phyloP scores from a whole-genome alignment of 345 rosid species.

The Acer saccharum region DNA sequence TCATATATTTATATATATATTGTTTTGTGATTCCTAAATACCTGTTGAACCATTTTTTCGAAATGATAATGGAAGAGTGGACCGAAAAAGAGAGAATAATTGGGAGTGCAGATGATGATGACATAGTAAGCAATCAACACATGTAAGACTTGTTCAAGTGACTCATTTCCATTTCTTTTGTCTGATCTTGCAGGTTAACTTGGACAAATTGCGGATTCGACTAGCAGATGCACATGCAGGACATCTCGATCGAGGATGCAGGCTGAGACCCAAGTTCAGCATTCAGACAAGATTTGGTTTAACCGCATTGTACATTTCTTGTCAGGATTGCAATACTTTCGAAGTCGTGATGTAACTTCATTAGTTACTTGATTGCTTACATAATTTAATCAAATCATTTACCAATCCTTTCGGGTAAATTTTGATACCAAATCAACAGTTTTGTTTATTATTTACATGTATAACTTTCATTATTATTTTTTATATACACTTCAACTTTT shows the following conservation, averaged over 20 bases:
- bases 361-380: not conserved
- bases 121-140: too few relatives aligned
- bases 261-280: slow-evolving; percentile 63
- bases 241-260: slow-evolving; percentile 78
- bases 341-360: slow-evolving; percentile 59
- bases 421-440: not conserved
- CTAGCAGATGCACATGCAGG: slow-evolving; percentile 68
- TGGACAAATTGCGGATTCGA: slow-evolving; percentile 48
- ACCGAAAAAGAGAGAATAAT: too few relatives aligned
- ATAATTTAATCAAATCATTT: not conserved
- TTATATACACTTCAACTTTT: not conserved
- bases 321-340: slow-evolving; percentile 63
- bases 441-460: not conserved
- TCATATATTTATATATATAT: not conserved
- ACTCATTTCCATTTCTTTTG: not conserved
- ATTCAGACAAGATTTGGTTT: slow-evolving; percentile 51
- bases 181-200: slow-evolving; percentile 48
- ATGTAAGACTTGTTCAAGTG: not conserved
- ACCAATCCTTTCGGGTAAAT: not conserved
- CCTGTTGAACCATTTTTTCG: too few relatives aligned
- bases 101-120: too few relatives aligned
- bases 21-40: too few relatives aligned
- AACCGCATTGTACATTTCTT: slow-evolving; percentile 74
- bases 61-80: not conserved
- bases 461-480: not conserved